Conservation (phyloP, 2,329 filamentous ascomycete species). For the Penicillium sp. region DNA sequence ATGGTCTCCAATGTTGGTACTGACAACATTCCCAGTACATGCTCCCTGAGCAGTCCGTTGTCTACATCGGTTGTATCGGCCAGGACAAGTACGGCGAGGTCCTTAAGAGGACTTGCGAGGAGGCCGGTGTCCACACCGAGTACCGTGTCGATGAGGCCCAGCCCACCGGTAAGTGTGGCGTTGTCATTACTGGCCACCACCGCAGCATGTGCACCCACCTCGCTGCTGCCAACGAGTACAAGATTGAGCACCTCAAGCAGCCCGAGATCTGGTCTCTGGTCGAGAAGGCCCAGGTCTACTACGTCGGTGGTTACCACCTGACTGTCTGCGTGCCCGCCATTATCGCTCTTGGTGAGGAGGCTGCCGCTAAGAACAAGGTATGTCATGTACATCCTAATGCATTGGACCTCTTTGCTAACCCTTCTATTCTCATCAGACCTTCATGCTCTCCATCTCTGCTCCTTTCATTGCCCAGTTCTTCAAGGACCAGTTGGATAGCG, state of each 20-base stretch:
- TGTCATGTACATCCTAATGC: conserved; percentile 5
- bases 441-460: conserved; percentile 87
- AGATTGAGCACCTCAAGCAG: conserved; percentile 86
- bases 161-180: conserved; percentile 90
- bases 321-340: conserved; percentile 92
- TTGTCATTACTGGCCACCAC: conserved; percentile 95
- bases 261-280: conserved; percentile 90
- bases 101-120: conserved; percentile 78
- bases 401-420: conserved; percentile 1
- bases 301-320: conserved; percentile 95
- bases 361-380: conserved; percentile 82
- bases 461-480: conserved; percentile 98
- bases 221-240: conserved; percentile 95
- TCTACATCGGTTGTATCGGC: conserved; percentile 91
- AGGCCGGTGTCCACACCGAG: conserved; percentile 87
- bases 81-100: conserved; percentile 94
- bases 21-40: conserved; percentile 64
- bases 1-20: neutral
- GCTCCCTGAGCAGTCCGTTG: conserved; percentile 80
- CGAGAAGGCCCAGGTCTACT: conserved; percentile 83
- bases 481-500: conserved; percentile 87
- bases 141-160: conserved; percentile 85
- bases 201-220: conserved; percentile 93
- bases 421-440: conserved; percentile 47
- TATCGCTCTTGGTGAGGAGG: conserved; percentile 84